Conservation (phyloP, 1,284 basidiomycete genomes). For the Inonotus hispidus region DNA sequence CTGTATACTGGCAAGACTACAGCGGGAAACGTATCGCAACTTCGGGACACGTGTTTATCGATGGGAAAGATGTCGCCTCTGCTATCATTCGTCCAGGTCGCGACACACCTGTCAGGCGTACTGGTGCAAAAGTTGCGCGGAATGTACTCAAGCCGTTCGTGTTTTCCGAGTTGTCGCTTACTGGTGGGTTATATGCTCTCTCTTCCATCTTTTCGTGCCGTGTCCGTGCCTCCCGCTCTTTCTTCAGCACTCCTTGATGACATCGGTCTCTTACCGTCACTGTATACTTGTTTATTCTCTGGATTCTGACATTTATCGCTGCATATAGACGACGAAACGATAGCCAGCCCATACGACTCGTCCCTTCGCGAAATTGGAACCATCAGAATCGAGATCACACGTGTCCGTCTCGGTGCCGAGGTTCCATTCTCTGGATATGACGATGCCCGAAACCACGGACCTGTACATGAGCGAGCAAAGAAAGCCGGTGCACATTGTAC, state of each 20-base stretch:
- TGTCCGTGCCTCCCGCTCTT: no score
- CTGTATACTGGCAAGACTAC: constrained; percentile 20
- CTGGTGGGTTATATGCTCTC: constrained; percentile 9
- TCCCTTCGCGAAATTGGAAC: constrained; percentile 15
- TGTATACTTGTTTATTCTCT: not conserved
- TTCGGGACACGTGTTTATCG: constrained; percentile 21
- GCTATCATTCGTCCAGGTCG: constrained; percentile 21
- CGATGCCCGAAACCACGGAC: constrained; percentile 15
- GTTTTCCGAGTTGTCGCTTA: constrained; percentile 19
- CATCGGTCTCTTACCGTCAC: no score
- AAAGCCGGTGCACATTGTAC: constrained; percentile 20
- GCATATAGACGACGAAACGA: constrained; percentile 19
- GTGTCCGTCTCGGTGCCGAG: constrained; percentile 15
- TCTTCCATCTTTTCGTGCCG: not conserved
- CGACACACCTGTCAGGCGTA: constrained; percentile 17
- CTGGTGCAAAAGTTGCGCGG: constrained; percentile 14
- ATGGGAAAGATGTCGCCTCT: constrained; percentile 21
- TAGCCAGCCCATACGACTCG: constrained; percentile 16
- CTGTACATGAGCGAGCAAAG: constrained; percentile 19
- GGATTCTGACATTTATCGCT: not conserved
- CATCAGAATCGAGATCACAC: constrained; percentile 20
- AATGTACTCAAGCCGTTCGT: constrained; percentile 15
- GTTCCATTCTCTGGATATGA: constrained; percentile 17
- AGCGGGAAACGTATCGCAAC: constrained; percentile 20
- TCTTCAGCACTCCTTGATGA: no score